Conservation (phyloP, 805 yeast species). For the Candida ponderosae region DNA sequence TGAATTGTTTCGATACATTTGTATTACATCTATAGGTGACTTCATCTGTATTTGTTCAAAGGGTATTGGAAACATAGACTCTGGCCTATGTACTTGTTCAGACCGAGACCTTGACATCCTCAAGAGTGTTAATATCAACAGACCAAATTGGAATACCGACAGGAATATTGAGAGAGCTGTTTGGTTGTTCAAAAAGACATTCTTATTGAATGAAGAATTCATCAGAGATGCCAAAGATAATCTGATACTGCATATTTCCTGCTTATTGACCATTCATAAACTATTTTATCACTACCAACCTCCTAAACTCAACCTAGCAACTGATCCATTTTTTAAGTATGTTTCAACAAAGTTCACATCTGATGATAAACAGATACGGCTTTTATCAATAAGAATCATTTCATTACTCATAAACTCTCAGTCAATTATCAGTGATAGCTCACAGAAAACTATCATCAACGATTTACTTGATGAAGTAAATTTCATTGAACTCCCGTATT, state of each 20-base stretch:
- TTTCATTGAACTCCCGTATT: conserved; percentile 26
- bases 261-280: conserved; percentile 37
- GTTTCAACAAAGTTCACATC: conserved; percentile 30
- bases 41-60: conserved; percentile 27
- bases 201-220: conserved; percentile 10
- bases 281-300: conserved; percentile 47
- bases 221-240: conserved; percentile 16
- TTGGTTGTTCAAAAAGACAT: conserved; percentile 18
- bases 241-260: conserved; percentile 29
- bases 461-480: conserved; percentile 33
- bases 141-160: conserved; percentile 19
- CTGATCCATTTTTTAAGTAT: conserved; percentile 28
- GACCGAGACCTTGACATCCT: conserved; percentile 2
- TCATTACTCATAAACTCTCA: conserved; percentile 41
- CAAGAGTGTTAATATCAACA: conserved; percentile 17
- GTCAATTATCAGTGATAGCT: conserved; percentile 28
- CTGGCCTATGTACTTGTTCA: conserved; percentile 9
- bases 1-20: not conserved
- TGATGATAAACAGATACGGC: conserved; percentile 47
- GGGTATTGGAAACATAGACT: conserved; percentile 18
- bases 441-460: conserved; percentile 37
- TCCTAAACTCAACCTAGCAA: conserved; percentile 24
- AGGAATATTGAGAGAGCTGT: conserved; percentile 17
- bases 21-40: conserved; percentile 30
- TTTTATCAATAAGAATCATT: conserved; percentile 42